Conservation (phyloP, 139 green algal species). For the Chlamydomonas asymmetrica region DNA sequence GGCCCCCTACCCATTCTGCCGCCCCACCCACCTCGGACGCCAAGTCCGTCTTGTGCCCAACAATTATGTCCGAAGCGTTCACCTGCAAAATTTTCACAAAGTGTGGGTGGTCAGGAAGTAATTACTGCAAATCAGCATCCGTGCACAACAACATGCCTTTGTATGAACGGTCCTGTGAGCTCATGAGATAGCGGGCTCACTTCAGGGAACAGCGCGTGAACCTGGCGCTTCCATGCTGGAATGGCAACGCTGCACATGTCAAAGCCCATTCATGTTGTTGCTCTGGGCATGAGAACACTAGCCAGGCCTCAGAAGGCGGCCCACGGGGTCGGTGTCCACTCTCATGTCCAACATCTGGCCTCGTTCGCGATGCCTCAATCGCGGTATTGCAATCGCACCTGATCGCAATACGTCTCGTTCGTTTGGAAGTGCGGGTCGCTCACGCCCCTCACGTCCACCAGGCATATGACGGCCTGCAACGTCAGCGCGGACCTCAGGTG, state of each 20-base stretch:
- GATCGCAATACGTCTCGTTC: not conserved
- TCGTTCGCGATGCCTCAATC: not conserved
- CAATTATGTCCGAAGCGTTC: conserved; percentile 54
- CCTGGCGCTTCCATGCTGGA: not conserved
- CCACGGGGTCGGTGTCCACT: not conserved
- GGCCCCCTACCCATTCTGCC: not conserved
- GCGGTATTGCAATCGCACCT: not conserved
- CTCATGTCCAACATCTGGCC: not conserved
- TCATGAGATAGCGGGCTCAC: not conserved
- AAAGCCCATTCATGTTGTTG: conserved; percentile 4
- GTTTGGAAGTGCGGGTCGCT: not conserved
- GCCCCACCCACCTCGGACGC: not conserved
- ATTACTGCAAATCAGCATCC: not conserved
- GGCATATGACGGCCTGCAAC: conserved; percentile 54
- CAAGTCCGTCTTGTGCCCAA: conserved; percentile 60
- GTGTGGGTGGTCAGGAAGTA: conserved; percentile 26
- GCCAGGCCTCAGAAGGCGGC: too few relatives aligned
- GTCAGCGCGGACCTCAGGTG: conserved; percentile 49
- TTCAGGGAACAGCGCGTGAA: not conserved
- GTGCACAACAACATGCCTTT: not conserved
- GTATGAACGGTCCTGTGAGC: not conserved
- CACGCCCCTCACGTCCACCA: conserved; percentile 35
- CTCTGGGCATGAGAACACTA: not conserved
- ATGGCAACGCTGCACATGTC: not conserved
- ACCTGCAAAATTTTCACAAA: too few relatives aligned